These are phyloP conservation scores for Panaeolus cyanescens DNA, from an alignment of 768 basidiomycete species.

Conservation along the genomic window DNA sequence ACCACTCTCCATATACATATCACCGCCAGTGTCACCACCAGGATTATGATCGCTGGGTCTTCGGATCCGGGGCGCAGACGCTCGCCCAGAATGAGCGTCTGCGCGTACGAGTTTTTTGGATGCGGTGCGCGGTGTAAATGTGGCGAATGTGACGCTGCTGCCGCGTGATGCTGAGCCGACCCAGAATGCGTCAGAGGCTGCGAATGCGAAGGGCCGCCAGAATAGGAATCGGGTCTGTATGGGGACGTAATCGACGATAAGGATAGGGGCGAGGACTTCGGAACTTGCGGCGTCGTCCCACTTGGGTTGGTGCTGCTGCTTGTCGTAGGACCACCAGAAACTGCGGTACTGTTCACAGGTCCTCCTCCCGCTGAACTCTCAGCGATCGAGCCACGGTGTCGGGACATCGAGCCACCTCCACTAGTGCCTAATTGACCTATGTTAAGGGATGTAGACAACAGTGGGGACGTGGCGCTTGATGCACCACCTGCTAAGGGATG, in stretches of 20 bases:
- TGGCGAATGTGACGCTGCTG: conserved; percentile 1
- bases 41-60: conserved; percentile 37
- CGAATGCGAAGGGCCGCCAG: conserved; percentile 4
- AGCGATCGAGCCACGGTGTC: neutral
- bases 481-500: conserved; percentile 13
- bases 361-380: neutral
- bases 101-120: conserved; percentile 82
- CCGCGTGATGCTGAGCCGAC: conserved; percentile 4
- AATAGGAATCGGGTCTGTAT: conserved; percentile 26
- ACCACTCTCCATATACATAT: neutral
- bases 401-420: neutral
- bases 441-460: conserved; percentile 21
- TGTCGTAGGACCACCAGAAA: conserved; percentile 23
- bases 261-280: conserved; percentile 36
- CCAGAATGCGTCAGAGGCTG: conserved; percentile 9
- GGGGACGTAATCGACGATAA: conserved; percentile 44
- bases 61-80: conserved; percentile 67
- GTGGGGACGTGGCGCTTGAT: conserved; percentile 21
- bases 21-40: neutral
- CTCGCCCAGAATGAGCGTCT: conserved; percentile 77
- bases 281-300: conserved; percentile 13
- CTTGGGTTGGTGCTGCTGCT: conserved; percentile 19
- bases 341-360: conserved; percentile 4
- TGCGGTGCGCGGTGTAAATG: conserved; percentile 12
- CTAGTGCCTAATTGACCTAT: neutral